Base-by-base conservation (phyloP, 805 yeast species). In the Zygoascus bituminiphila region DNA sequence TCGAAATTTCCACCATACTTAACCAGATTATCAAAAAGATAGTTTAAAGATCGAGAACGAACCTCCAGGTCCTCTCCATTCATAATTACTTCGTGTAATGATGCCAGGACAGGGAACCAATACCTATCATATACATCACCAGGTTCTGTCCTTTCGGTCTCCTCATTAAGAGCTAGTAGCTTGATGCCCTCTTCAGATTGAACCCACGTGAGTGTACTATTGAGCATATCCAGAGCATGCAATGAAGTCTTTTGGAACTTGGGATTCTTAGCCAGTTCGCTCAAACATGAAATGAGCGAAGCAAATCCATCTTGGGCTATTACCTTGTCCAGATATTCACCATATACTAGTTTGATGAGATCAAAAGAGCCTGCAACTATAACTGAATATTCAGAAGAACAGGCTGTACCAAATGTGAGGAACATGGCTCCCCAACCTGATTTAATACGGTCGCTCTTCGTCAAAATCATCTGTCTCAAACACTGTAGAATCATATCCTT, bases 371-470 rank as follows among this genome's bases (percentile, higher is more conserved):
- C 79, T 38, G 67, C 61, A 0, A 87, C 89, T 51, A 84, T 69
- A 5, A 20, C 26, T 38, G 42, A 51, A 48, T 72, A 71, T 24
- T 69, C 66, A 19, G 77, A 81, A 43, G 68, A 70, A 2, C 95
- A 91, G 4, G 94, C 88, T 45, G 75, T 80, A 4, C 82, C 77
- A 54, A 91, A 76, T 1, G 87, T 84, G 22, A 80, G 84, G 59
- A 93, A 79, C 47, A 94, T 81, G 0, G 98, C 81, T 51, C 78
- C 78, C 99, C 99, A 93, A 42, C 99, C 99, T 17, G 97, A 88
- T 61, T 79, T 82, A 54, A 93, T 84, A 50, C 78, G 75, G 14
- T 68, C 70, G 3, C 89, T 79, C 58, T 88, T 84, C 22, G 88
- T 81, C 53, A 79, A 70, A 36, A 93, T 79, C 81, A 94, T 82